Evolutionary conservation across 805 yeast species (phyloP).

Genomic region (Zygosaccharomyces kombuchaensis): DNA sequence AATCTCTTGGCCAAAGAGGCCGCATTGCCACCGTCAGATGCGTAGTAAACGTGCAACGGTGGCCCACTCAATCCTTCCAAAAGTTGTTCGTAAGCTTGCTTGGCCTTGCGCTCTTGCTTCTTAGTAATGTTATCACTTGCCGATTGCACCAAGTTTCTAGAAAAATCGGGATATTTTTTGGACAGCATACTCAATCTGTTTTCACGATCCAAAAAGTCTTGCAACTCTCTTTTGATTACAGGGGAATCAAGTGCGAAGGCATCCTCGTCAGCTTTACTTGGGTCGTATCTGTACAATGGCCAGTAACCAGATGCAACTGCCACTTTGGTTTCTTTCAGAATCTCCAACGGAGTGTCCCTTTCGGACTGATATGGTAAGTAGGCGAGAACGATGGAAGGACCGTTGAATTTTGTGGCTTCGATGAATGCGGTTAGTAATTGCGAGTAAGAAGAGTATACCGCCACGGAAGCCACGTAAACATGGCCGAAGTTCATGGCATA

Average conservation of each 20-base stretch:
- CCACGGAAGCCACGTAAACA: conserved; percentile 89
- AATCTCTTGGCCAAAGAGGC: conserved; percentile 75
- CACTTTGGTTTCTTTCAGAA: conserved; percentile 78
- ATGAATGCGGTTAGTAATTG: conserved; percentile 83
- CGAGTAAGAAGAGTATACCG: conserved; percentile 88
- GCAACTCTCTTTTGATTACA: conserved; percentile 67
- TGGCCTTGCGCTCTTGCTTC: conserved; percentile 62
- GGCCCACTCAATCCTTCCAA: conserved; percentile 90
- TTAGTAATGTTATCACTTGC: conserved; percentile 57
- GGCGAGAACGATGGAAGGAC: conserved; percentile 89
- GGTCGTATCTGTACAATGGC: conserved; percentile 89
- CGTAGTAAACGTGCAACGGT: conserved; percentile 79
- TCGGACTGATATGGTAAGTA: conserved; percentile 74
- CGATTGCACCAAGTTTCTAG: conserved; percentile 62
- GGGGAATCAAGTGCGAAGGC: conserved; percentile 80
- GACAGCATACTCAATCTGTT: conserved; percentile 79
- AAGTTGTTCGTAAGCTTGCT: conserved; percentile 68
- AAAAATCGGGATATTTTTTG: conserved; percentile 64
- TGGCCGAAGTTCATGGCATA: conserved; percentile 92
- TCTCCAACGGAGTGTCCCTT: conserved; percentile 61
- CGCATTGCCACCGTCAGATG: conserved; percentile 91
- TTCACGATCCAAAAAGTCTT: conserved; percentile 81
- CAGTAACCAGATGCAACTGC: conserved; percentile 95
- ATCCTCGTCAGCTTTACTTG: conserved; percentile 49
- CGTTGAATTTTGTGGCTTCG: conserved; percentile 85